Base-by-base conservation (phyloP, 345 rosid species). In the Mallotus nudiflorus region DNA sequence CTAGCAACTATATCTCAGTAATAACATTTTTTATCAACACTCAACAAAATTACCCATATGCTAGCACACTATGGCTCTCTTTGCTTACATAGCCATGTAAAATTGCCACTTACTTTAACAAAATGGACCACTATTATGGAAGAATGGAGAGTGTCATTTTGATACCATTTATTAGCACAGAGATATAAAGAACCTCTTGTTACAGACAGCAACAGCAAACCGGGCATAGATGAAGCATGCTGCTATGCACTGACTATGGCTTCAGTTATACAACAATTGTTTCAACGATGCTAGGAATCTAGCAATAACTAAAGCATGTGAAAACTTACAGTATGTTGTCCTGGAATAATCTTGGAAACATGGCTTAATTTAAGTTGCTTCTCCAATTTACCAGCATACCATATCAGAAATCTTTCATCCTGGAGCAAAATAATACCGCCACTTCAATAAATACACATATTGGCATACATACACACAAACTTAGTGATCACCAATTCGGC, bases 301-400 rank as follows among this genome's bases (percentile, higher is more conserved):
- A 29, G n/a, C n/a, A n/a, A n/a, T n/a, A n/a, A n/a, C n/a, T n/a
- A 42, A 42, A 42, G 14, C 4, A 42, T 4, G 16, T 22, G n/a
- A 3, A 39, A 53, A 68, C 78, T 70, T 83, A 90, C 92, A 65
- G 96, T 90, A 51, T 88, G 86, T 74, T 90, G 91, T 75, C 96
- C 96, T 25, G 91, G 86, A 74, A 90, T 80, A 61, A 90, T 85
- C 82, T 78, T 90, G 67, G 91, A 70, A 66, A 90, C 91, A 67
- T 80, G 84, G 74, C 70, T 81, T 27, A 86, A 85, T 69, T 78
- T 83, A 67, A 90, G 85, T 37, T 82, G 85, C 75, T 86, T 88
- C 80, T 90, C 88, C 51, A 78, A 78, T 73, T 80, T 88, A 20
- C 86, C 88, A 73, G 82, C 79, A 58, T 79, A 85, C 96, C 96